Percentiles rank a stretch among this genome's conserved stretches.
phyloP scores from a whole-genome alignment of 1,284 basidiomycete genomes.

The Ceratobasidium sp. region DNA sequence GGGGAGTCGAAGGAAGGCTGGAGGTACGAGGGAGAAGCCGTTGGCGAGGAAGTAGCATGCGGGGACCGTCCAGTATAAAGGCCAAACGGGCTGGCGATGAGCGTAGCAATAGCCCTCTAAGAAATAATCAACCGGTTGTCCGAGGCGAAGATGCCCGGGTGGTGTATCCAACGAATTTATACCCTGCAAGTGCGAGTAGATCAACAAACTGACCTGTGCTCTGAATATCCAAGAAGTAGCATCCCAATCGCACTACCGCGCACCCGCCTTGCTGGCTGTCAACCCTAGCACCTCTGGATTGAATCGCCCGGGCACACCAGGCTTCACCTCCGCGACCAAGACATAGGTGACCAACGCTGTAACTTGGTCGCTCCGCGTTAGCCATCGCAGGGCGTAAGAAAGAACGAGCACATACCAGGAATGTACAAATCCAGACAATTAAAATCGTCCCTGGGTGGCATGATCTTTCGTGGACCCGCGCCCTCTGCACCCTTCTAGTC shows the following conservation, averaged over 20 bases:
- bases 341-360: slow-evolving; percentile 99
- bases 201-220: slow-evolving; percentile 78
- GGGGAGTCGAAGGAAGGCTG: slow-evolving; percentile 5
- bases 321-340: slow-evolving; percentile 84
- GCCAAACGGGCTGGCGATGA: slow-evolving; percentile 70
- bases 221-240: slow-evolving; percentile 89
- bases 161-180: slow-evolving; percentile 93
- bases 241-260: slow-evolving; percentile 87
- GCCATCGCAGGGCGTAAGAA: slow-evolving; percentile 5
- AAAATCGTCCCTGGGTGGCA: slow-evolving; percentile 91
- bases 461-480: slow-evolving; percentile 68
- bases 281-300: slow-evolving; percentile 91
- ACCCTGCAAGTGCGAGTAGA: slow-evolving; percentile 87
- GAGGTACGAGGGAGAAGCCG: slow-evolving; percentile 90
- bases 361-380: slow-evolving; percentile 59
- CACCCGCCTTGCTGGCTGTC: slow-evolving; percentile 89
- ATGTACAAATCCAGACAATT: slow-evolving; percentile 98
- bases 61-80: slow-evolving; percentile 76
- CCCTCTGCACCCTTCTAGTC: slow-evolving; percentile 72
- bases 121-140: slow-evolving; percentile 22
- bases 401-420: slow-evolving; percentile 70
- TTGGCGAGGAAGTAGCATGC: slow-evolving; percentile 88
- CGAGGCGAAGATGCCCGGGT: neutral
- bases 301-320: slow-evolving; percentile 85
- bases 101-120: slow-evolving; percentile 75